Base-by-base conservation (phyloP, 148 eudicot species). In the Selenicereus undatus region DNA sequence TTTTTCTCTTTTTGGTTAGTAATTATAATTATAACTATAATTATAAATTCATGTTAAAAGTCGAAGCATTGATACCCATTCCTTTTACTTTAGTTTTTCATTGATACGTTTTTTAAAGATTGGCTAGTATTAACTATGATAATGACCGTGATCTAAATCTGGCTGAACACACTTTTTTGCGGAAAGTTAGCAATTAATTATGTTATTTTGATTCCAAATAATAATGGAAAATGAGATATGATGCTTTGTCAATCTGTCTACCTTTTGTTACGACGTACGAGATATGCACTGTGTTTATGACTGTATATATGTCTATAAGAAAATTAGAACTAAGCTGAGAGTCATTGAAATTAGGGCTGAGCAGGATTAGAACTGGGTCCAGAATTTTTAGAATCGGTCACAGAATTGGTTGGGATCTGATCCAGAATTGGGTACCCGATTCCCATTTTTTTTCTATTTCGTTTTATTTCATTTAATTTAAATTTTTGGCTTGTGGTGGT, bases 11-110 rank as follows among this genome's bases (percentile, higher is more conserved):
- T 22, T 12, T 11, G 76, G 30, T 13, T 6, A 17, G 29, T 64
- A 42, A 39, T 4, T 39, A 30, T 22, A 76, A 56, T 27, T 8
- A 9, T 58, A 32, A 68, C 66, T 48, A 39, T 39, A 39, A 7
- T 7, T 39, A 52, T 54, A 54, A 54, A 14, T 4, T 54, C 2
- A 39, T 56, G 27, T 18, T 32, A 7, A 26, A 66, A 17, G 20
- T 66, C 18, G 66, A 27, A 52, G 81, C 51, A 79, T 79, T 21
- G 18, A 79, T 71, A 69, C 81, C 22, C 45, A 50, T 18, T n/a
- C 39, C 27, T 17, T 45, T 13, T 16, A 11, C 18, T 78, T 9
- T 29, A 3, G 39, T 5, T 43, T 18, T 78, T 1, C 26, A 2
- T n/a, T 64, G 9, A 22, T 64, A 66, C 17, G 14, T 12, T 26